Evolutionary conservation across 2,329 filamentous ascomycete genomes (phyloP).

Genomic region (Neonectria neomacrospora): DNA sequence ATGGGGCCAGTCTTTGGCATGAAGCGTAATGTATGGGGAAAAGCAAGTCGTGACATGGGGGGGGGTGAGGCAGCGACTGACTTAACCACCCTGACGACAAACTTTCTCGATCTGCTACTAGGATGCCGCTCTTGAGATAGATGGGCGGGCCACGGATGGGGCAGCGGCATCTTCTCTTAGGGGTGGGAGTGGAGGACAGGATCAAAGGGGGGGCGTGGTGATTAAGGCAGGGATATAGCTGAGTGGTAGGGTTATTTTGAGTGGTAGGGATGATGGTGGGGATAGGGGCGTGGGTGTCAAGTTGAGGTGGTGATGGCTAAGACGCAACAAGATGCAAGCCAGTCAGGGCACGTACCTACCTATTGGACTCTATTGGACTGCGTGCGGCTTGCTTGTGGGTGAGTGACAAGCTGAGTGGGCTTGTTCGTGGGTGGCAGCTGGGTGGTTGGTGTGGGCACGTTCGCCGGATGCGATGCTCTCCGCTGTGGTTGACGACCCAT

Average conservation of each 20-base stretch:
- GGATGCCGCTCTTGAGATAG: constrained; percentile 44
- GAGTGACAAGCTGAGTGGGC: constrained; percentile 21
- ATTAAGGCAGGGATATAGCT: constrained; percentile 12
- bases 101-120: constrained; percentile 45
- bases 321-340: constrained; percentile 11
- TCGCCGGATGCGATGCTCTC: constrained; percentile 39
- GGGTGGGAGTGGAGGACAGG: constrained; percentile 28
- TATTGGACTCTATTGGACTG: constrained; percentile 10
- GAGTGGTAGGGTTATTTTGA: constrained; percentile 1
- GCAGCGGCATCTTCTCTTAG: constrained; percentile 33
- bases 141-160: constrained; percentile 33
- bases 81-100: constrained; percentile 31
- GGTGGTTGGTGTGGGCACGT: constrained; percentile 32
- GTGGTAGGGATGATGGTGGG: constrained; percentile 8
- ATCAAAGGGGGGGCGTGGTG: constrained; percentile 17
- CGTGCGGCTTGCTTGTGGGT: constrained; percentile 7
- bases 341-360: neutral
- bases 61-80: constrained; percentile 27
- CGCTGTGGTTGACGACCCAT: constrained; percentile 14
- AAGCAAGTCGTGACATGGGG: constrained; percentile 33
- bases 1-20: constrained; percentile 36
- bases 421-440: constrained; percentile 17
- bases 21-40: constrained; percentile 45
- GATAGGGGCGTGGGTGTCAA: constrained; percentile 6
- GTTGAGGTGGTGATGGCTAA: constrained; percentile 7